Percentiles rank a stretch among this genome's conserved stretches.
phyloP scores from a whole-genome alignment of 345 rosid genomes.

The Salix exigua region DNA sequence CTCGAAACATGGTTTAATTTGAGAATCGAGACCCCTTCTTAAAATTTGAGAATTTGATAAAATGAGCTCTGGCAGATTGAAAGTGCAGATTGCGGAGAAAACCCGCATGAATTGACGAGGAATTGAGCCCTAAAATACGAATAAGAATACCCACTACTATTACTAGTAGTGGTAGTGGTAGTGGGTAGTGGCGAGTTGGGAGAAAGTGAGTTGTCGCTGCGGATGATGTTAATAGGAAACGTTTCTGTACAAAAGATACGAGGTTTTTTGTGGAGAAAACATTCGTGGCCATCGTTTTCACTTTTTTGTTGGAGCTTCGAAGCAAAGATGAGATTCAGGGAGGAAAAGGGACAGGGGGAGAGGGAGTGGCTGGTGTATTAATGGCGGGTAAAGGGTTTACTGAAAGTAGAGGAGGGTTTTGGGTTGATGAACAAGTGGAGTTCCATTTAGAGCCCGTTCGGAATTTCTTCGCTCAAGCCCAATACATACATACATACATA shows the following conservation, averaged over 20 bases:
- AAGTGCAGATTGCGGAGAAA: slow-evolving; percentile 22
- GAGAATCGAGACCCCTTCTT: slow-evolving; percentile 10
- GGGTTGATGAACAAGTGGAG: no score
- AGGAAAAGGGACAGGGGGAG: no score
- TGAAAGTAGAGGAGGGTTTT: no score
- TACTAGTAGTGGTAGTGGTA: no score
- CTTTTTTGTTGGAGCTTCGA: background rate
- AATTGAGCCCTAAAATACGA: slow-evolving; percentile 6
- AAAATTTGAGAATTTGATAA: slow-evolving; percentile 9
- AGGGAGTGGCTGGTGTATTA: no score
- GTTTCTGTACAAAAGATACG: background rate
- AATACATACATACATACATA: no score
- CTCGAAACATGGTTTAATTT: slow-evolving; percentile 17
- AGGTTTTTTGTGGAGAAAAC: background rate
- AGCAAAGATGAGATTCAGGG: background rate
- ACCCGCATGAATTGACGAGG: slow-evolving; percentile 22
- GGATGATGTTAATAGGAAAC: background rate
- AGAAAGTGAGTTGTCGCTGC: no score
- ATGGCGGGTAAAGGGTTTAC: no score
- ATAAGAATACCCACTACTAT: background rate
- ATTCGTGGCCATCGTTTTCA: background rate
- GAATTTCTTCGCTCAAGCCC: no score
- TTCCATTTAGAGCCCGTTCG: no score
- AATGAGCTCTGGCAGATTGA: slow-evolving; percentile 13
- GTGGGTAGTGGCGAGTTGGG: background rate